phyloP scores from a whole-genome alignment of 2,329 filamentous ascomycete species.

The Paecilomyces variotii region DNA sequence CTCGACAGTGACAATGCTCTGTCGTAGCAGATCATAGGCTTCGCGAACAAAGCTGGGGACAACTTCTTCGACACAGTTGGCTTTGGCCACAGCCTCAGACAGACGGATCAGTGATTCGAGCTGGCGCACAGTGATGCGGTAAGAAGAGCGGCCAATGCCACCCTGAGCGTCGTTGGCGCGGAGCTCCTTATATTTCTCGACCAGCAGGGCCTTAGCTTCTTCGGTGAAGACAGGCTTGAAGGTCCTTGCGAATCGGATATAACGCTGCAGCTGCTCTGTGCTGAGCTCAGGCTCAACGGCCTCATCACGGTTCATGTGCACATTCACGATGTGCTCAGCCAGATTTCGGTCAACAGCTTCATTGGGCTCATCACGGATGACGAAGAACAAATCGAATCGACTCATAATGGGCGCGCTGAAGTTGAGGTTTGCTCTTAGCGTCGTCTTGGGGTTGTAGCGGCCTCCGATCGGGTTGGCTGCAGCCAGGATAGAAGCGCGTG shows the following conservation, averaged over 20 bases:
- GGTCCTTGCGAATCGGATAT: conserved; percentile 91
- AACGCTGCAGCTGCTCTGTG: conserved; percentile 92
- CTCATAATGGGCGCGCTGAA: conserved; percentile 99
- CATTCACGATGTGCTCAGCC: conserved; percentile 86
- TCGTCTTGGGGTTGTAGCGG: conserved; percentile 90
- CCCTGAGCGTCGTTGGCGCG: conserved; percentile 89
- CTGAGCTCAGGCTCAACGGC: conserved; percentile 89
- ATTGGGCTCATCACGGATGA: conserved; percentile 94
- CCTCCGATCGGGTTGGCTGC: conserved; percentile 94
- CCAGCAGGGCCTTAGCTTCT: conserved; percentile 75
- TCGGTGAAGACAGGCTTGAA: conserved; percentile 90
- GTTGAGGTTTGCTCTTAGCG: conserved; percentile 90
- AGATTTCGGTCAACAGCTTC: conserved; percentile 84
- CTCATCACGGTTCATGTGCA: conserved; percentile 87
- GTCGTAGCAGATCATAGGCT: conserved; percentile 80
- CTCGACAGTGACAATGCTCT: conserved; percentile 96
- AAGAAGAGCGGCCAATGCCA: conserved; percentile 87
- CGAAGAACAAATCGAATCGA: conserved; percentile 97
- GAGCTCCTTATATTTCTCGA: conserved; percentile 92
- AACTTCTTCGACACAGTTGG: conserved; percentile 90
- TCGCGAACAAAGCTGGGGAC: conserved; percentile 78
- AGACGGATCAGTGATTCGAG: conserved; percentile 92
- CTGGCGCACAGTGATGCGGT: conserved; percentile 94
- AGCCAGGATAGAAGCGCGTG: conserved; percentile 87
- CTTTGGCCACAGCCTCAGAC: conserved; percentile 95